These are phyloP conservation scores for Iris macrosiphon DNA, from an alignment of 106 monocot species.

Conservation along the genomic window DNA sequence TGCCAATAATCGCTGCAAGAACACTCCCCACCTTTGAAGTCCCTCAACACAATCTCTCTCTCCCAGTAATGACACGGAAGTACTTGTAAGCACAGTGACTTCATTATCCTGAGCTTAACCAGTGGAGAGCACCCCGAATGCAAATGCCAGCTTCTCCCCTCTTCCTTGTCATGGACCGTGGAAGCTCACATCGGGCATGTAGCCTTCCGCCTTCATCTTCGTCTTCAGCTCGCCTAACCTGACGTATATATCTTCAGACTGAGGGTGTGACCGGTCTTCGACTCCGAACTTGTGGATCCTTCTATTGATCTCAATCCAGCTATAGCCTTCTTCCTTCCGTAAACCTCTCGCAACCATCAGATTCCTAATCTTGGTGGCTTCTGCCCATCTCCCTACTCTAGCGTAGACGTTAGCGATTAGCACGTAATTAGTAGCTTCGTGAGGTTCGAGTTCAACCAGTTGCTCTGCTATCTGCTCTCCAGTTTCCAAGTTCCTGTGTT, in stretches of 20 bases:
- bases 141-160: constrained; percentile 22
- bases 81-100: constrained; percentile 20
- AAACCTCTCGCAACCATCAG: constrained; percentile 17
- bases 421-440: constrained; percentile 26
- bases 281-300: constrained; percentile 16
- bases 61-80: constrained; percentile 22
- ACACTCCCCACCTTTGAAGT: constrained; percentile 19
- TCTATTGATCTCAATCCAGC: constrained; percentile 22
- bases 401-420: constrained; percentile 24
- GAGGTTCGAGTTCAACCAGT: constrained; percentile 20
- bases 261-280: constrained; percentile 21
- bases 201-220: constrained; percentile 8
- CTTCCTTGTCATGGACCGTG: constrained; percentile 7
- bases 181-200: constrained; percentile 20
- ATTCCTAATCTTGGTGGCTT: constrained; percentile 15
- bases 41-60: constrained; percentile 25
- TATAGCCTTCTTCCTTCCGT: constrained; percentile 17
- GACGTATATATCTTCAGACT: constrained; percentile 15
- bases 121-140: constrained; percentile 15
- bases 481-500: constrained; percentile 15
- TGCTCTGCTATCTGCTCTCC: constrained; percentile 19
- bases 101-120: constrained; percentile 20
- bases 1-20: constrained; percentile 27
- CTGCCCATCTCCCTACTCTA: constrained; percentile 12
- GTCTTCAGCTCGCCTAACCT: constrained; percentile 7